These are phyloP conservation scores for Theileria equi DNA, from an alignment of 169 alveolate genomes.

Conservation along the genomic window DNA sequence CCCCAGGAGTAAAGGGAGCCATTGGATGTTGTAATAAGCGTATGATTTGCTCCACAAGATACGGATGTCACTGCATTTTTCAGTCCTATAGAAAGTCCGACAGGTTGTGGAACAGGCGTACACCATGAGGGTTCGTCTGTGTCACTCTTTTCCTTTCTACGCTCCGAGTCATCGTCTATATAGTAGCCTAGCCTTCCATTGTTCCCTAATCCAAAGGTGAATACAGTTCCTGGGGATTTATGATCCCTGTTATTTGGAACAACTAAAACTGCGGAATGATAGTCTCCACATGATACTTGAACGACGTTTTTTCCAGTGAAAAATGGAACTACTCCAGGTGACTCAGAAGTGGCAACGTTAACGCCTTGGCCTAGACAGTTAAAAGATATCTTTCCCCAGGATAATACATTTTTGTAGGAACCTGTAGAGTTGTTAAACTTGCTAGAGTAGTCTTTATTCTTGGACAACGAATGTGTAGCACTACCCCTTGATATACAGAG, in stretches of 20 bases:
- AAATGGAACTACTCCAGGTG: constrained; percentile 57
- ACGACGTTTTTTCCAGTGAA: constrained; percentile 56
- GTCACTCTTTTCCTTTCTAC: background rate
- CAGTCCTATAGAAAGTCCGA: constrained; percentile 60
- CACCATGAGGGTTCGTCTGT: constrained; percentile 74
- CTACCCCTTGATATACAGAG: constrained; percentile 42
- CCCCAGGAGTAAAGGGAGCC: constrained; percentile 81
- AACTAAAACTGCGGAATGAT: constrained; percentile 69
- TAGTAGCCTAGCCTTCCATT: constrained; percentile 74
- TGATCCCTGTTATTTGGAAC: constrained; percentile 28
- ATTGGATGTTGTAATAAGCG: constrained; percentile 69
- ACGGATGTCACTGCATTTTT: constrained; percentile 55
- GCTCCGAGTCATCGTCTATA: background rate
- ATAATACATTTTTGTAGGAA: constrained; percentile 28
- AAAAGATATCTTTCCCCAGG: constrained; percentile 60
- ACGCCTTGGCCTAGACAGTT: constrained; percentile 72
- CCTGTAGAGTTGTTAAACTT: background rate
- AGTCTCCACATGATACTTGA: constrained; percentile 67
- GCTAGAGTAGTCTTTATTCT: background rate
- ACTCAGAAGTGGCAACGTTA: constrained; percentile 36
- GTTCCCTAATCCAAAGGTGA: constrained; percentile 77
- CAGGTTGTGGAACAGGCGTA: constrained; percentile 73
- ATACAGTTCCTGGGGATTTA: constrained; percentile 69
- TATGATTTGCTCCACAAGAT: constrained; percentile 82
- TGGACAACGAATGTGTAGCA: background rate